phyloP scores from a whole-genome alignment of 1,284 basidiomycete species.

The Xerocomus minutiporus region DNA sequence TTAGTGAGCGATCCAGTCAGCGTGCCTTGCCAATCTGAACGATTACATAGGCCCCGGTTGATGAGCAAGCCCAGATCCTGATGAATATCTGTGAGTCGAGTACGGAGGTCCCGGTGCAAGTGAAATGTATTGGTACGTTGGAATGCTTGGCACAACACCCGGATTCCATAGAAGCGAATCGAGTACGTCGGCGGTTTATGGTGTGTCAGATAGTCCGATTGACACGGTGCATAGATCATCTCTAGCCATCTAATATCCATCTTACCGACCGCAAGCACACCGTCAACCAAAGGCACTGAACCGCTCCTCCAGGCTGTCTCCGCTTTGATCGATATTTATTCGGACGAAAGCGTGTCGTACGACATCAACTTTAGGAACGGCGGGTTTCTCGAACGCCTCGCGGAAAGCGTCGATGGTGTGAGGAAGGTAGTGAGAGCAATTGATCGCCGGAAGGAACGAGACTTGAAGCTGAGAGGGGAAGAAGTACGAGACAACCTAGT shows the following conservation, averaged over 20 bases:
- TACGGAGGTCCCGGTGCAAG: slow-evolving; percentile 52
- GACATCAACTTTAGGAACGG: slow-evolving; percentile 76
- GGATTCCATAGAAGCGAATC: slow-evolving; percentile 64
- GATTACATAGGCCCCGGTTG: slow-evolving; percentile 43
- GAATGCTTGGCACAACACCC: slow-evolving; percentile 75
- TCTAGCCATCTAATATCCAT: slow-evolving; percentile 63
- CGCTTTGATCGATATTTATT: slow-evolving; percentile 90
- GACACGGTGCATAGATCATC: slow-evolving; percentile 49
- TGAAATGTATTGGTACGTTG: slow-evolving; percentile 78
- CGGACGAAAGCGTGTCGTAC: slow-evolving; percentile 82
- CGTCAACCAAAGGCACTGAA: slow-evolving; percentile 55
- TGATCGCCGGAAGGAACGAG: slow-evolving; percentile 52
- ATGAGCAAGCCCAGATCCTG: slow-evolving; percentile 61
- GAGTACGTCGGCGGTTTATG: slow-evolving; percentile 37
- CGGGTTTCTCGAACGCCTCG: slow-evolving; percentile 50
- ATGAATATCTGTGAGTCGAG: slow-evolving; percentile 61
- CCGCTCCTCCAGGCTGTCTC: slow-evolving; percentile 78
- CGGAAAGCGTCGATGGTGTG: slow-evolving; percentile 52
- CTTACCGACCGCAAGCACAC: slow-evolving; percentile 37
- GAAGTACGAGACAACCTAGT: slow-evolving; percentile 78
- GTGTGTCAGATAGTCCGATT: slow-evolving; percentile 13
- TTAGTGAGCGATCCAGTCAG: slow-evolving; percentile 40
- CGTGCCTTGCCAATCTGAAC: slow-evolving; percentile 3
- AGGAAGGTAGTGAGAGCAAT: slow-evolving; percentile 56
- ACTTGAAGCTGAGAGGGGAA: slow-evolving; percentile 61